These are phyloP conservation scores for Fragilaria radians DNA, from an alignment of 108 stramenopile species.

Conservation along the genomic window DNA sequence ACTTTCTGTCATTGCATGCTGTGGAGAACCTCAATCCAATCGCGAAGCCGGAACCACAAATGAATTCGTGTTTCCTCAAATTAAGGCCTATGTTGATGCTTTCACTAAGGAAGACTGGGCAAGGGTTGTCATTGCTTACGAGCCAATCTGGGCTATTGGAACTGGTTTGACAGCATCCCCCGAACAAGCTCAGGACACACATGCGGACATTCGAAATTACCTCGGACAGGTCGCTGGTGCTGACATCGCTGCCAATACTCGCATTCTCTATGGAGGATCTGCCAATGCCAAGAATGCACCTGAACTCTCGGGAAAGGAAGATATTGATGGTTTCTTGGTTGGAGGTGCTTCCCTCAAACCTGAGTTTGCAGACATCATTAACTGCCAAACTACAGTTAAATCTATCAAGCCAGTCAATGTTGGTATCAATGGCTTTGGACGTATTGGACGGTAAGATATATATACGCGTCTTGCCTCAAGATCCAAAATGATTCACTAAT, in stretches of 20 bases:
- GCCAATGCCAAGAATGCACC: constrained; percentile 88
- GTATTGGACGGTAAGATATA: constrained; percentile 90
- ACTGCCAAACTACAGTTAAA: constrained; percentile 62
- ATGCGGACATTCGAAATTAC: constrained; percentile 80
- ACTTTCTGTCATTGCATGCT: constrained; percentile 94
- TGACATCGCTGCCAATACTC: constrained; percentile 77
- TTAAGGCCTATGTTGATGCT: constrained; percentile 91
- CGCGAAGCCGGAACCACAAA: constrained; percentile 96
- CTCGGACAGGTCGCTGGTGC: constrained; percentile 80
- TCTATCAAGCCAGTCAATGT: constrained; percentile 77
- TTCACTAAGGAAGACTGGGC: constrained; percentile 83
- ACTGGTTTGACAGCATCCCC: constrained; percentile 95
- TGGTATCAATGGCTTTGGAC: constrained; percentile 97
- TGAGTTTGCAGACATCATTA: constrained; percentile 93
- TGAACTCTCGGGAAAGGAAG: constrained; percentile 88
- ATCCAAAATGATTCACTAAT: background rate
- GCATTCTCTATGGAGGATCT: constrained; percentile 94
- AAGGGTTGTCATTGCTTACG: constrained; percentile 85
- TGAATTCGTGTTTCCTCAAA: constrained; percentile 94
- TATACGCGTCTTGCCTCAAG: background rate
- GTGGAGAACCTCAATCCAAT: constrained; percentile 94
- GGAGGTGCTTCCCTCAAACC: constrained; percentile 98
- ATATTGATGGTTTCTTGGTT: constrained; percentile 99
- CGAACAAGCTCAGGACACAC: constrained; percentile 94
- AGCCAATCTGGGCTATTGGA: constrained; percentile 99